A percentile compares a stretch with the other conserved stretches of the same genome.
phyloP scores from a whole-genome alignment of 177 flowering plant species.

The Tripterygium wilfordii region DNA sequence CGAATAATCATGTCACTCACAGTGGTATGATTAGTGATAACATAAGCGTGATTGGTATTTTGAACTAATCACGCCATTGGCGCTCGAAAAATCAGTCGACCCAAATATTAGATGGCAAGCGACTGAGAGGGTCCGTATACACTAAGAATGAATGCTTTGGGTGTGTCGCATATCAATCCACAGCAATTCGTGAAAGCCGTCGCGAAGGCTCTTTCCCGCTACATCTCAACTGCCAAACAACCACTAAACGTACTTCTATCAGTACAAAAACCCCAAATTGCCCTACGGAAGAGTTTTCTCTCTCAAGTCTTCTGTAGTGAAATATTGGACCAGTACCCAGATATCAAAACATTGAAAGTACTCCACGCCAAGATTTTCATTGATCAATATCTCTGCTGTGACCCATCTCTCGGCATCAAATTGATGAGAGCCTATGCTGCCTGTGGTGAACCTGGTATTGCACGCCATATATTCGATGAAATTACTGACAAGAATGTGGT shows the following conservation, averaged over 20 bases:
- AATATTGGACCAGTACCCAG: constrained; percentile 40
- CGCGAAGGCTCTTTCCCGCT: constrained; percentile 21
- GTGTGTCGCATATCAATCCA: no score
- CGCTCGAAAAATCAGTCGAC: no score
- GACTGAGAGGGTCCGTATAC: no score
- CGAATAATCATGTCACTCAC: no score
- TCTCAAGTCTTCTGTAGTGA: constrained; percentile 13
- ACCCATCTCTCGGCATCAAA: constrained; percentile 47
- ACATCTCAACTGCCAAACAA: constrained; percentile 15
- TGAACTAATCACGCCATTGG: no score
- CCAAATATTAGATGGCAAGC: no score
- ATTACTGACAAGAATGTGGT: constrained; percentile 39
- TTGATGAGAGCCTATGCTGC: constrained; percentile 55
- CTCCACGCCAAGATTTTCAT: constrained; percentile 39
- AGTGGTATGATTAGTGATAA: no score
- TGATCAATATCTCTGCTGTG: constrained; percentile 14
- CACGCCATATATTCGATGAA: constrained; percentile 52
- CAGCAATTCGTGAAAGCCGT: constrained; percentile 12
- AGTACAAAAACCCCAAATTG: constrained; percentile 1
- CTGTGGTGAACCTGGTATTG: constrained; percentile 20
- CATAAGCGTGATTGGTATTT: no score
- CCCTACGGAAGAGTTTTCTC: constrained; percentile 1
- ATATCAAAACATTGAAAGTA: constrained; percentile 31
- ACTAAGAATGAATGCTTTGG: no score
- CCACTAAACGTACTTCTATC: constrained; percentile 6